phyloP scores from a whole-genome alignment of 1,139 yeast species.

The Torulaspora pretoriensis region DNA sequence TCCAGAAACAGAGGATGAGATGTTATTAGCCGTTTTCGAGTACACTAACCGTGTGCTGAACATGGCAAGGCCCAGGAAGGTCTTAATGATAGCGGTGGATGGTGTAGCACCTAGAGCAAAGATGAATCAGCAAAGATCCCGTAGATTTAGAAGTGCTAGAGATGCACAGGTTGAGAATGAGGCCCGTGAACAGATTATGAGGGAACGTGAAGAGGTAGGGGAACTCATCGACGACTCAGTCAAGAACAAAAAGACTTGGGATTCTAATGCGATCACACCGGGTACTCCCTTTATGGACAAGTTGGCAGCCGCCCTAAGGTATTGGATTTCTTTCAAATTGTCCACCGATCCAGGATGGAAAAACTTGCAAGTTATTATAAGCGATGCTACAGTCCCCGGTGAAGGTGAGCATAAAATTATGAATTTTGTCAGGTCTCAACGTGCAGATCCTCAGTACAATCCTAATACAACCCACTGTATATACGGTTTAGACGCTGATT shows the following conservation, averaged over 20 bases:
- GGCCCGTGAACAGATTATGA: constrained; percentile 53
- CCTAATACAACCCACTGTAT: constrained; percentile 92
- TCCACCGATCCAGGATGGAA: constrained; percentile 91
- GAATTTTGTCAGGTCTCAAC: constrained; percentile 84
- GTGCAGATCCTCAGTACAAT: constrained; percentile 79
- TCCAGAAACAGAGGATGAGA: constrained; percentile 91
- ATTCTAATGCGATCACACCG: constrained; percentile 96
- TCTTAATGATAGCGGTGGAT: constrained; percentile 91
- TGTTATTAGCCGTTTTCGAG: constrained; percentile 84
- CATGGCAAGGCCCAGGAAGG: constrained; percentile 93
- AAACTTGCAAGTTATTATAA: constrained; percentile 71
- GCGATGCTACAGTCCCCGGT: constrained; percentile 98
- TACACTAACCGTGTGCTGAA: constrained; percentile 84
- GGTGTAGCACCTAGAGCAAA: constrained; percentile 99
- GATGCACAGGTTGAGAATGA: constrained; percentile 76
- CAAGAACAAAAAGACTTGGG: constrained; percentile 55
- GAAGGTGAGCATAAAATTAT: constrained; percentile 98
- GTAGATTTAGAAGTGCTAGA: constrained; percentile 92
- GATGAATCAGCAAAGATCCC: constrained; percentile 96
- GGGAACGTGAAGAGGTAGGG: constrained; percentile 50
- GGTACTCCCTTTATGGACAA: constrained; percentile 97
- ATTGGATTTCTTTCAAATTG: constrained; percentile 86
- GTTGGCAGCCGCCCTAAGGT: constrained; percentile 73
- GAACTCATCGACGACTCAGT: constrained; percentile 62
- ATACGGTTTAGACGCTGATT: constrained; percentile 96